Evolutionary conservation across 225 moss, liverwort and hornwort species (phyloP), one percentile per base, ranked within the genome.

Genomic region (Lunularia cruciata): DNA sequence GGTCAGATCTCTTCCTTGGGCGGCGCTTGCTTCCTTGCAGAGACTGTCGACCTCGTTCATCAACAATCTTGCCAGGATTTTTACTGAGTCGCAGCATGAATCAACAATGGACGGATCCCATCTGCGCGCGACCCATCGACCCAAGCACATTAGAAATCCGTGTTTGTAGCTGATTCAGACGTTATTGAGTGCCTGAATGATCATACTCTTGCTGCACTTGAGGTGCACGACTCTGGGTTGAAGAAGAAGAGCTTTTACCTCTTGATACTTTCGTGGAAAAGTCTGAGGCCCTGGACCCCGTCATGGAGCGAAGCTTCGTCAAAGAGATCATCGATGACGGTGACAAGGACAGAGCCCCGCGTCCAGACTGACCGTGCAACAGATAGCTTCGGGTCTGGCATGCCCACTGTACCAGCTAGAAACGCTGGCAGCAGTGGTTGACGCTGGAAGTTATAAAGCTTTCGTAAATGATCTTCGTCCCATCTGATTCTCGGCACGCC

Each of bases 281-380:
- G 56, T 69, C 56, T 39, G 55, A 69, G 69, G 53, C 69, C 69
- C 33, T 69, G 69, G 16, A 69, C 57, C 38, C 69, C 69, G 32
- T 69, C 69, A 57, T 69, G 69, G 16, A 55, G 56, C 8, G 69
- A 25, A n/a, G 69, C 69, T 69, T 69, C 69, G 31, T 69, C 69
- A 31, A 69, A 69, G 27, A 69, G 69, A 26, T 69, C 69, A 45
- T 69, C 69, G 38, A 69, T 69, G 38, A 69, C 69, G 22, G 69
- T 69, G 27, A 69, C 69, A 19, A 69, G 69, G 38, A 69, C 69
- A 18, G 69, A 69, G 18, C 69, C 69, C 31, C 57, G 56, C 22
- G 69, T 69, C 69, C 69, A 69, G 19, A 69, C 69, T 55, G 69
- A 69, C n/a, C 69, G 69, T 22, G 69, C 69, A 57, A 69, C 38